These are phyloP conservation scores for Paracorniculantispora psalliotae DNA, from an alignment of 2,329 filamentous ascomycete genomes.

Conservation along the genomic window DNA sequence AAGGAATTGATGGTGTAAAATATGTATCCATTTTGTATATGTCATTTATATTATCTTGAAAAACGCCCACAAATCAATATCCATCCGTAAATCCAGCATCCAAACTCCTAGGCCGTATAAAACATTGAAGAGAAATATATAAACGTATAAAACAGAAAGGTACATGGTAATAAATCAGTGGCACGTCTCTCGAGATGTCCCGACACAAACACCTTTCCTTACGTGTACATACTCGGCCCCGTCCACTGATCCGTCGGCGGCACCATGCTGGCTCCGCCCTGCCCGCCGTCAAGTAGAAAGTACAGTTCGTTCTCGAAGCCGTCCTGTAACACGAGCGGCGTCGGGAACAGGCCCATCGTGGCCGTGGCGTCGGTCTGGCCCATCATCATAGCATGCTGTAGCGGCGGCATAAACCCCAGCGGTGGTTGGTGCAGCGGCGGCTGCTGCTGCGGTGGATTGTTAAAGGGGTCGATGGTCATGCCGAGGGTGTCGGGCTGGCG, in stretches of 20 bases:
- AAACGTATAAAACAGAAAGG: too few relatives aligned
- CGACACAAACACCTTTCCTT: too few relatives aligned
- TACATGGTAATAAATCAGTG: too few relatives aligned
- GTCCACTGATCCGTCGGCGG: background rate
- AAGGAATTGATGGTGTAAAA: too few relatives aligned
- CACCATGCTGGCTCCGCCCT: background rate
- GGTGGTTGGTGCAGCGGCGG: slow-evolving; percentile 10
- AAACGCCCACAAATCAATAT: too few relatives aligned
- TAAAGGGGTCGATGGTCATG: slow-evolving; percentile 39
- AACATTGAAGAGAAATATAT: too few relatives aligned
- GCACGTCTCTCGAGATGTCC: too few relatives aligned
- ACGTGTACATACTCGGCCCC: slow-evolving; percentile 9
- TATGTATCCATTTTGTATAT: too few relatives aligned
- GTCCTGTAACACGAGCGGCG: slow-evolving; percentile 28
- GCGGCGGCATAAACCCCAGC: background rate
- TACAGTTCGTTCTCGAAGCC: slow-evolving; percentile 44
- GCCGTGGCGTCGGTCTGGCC: too few relatives aligned
- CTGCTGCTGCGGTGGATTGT: slow-evolving; percentile 23
- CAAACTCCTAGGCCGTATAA: too few relatives aligned
- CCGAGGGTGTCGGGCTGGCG: slow-evolving; percentile 31
- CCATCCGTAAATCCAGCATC: too few relatives aligned
- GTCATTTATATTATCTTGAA: too few relatives aligned
- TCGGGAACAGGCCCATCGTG: background rate
- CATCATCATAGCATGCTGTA: background rate
- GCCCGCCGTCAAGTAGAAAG: slow-evolving; percentile 36